Evolutionary conservation across 2,329 filamentous ascomycete genomes (phyloP).

Genomic region (Myriosclerotinia duriaeana): DNA sequence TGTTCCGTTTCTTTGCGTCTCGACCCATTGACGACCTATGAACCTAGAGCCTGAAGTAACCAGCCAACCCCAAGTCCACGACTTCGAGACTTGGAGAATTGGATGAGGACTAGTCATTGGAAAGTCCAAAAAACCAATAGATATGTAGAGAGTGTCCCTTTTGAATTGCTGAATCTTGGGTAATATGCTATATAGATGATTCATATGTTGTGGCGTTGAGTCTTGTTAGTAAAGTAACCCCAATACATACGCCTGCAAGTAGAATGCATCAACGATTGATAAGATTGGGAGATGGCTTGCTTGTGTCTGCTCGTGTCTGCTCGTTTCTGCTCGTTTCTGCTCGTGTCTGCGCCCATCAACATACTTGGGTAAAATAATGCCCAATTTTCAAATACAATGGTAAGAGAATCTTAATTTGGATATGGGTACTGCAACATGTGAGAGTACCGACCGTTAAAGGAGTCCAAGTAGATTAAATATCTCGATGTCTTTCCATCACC

Average conservation of each 20-base stretch:
- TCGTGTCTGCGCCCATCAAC: neutral
- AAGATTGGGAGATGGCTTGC: slow-evolving; percentile 3
- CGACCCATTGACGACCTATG: neutral
- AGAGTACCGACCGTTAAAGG: slow-evolving; percentile 1
- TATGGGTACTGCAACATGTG: neutral
- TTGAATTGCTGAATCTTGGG: neutral
- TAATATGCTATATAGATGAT: neutral
- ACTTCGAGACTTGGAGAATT: slow-evolving; percentile 4
- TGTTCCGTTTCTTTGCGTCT: neutral
- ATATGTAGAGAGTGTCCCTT: neutral
- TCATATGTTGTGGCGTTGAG: slow-evolving; percentile 12
- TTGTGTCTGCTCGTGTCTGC: neutral
- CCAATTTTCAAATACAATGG: neutral
- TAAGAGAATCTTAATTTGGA: neutral
- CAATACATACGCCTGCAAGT: slow-evolving; percentile 12
- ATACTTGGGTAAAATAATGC: neutral
- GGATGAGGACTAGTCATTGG: neutral
- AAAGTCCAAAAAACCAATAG: neutral
- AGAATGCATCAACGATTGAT: neutral
- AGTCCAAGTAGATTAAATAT: neutral
- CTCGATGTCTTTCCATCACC: slow-evolving; percentile 5
- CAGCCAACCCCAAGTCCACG: slow-evolving; percentile 1
- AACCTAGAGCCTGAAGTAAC: neutral
- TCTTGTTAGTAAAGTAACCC: slow-evolving; percentile 10
- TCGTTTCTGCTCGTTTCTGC: too few species aligned